Evolutionary conservation across 768 basidiomycete species (phyloP).

Genomic region (Multifurca ochricompacta): DNA sequence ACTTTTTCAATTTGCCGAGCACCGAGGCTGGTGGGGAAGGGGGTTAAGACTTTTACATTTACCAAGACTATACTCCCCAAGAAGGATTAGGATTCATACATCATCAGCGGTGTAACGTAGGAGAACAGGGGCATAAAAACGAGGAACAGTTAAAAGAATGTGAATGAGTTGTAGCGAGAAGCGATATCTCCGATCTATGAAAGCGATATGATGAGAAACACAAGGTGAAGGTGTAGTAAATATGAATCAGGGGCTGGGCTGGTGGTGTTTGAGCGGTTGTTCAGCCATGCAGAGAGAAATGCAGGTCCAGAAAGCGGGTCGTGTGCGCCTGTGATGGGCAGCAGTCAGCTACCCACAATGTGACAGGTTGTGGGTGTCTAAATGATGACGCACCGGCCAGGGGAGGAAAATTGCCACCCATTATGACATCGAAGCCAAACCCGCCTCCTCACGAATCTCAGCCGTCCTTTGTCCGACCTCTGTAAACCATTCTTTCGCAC

Average conservation of each 20-base stretch:
- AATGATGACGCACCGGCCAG: not conserved
- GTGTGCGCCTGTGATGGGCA: not conserved
- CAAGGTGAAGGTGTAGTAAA: not conserved
- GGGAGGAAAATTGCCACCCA: not conserved
- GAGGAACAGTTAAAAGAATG: slow-evolving; percentile 1
- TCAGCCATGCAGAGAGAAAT: not conserved
- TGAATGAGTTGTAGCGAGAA: not conserved
- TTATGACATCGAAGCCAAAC: slow-evolving; percentile 1
- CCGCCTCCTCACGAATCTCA: slow-evolving; percentile 27
- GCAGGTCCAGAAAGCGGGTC: not conserved
- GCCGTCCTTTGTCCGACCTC: slow-evolving; percentile 44
- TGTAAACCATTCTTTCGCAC: slow-evolving; percentile 67
- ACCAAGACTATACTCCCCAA: not conserved
- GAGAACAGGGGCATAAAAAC: not conserved
- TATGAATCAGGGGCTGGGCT: not conserved
- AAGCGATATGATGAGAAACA: not conserved
- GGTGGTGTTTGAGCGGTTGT: not conserved
- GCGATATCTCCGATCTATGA: not conserved
- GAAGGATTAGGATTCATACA: not conserved
- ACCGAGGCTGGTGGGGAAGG: not conserved
- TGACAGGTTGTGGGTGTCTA: not conserved
- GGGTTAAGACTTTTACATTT: not conserved
- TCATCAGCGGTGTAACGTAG: slow-evolving; percentile 5
- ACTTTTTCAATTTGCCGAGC: not conserved
- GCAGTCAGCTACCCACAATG: not conserved